Evolutionary conservation across 164 flowering plant genomes (phyloP).

Genomic region (Annona squamosa): DNA sequence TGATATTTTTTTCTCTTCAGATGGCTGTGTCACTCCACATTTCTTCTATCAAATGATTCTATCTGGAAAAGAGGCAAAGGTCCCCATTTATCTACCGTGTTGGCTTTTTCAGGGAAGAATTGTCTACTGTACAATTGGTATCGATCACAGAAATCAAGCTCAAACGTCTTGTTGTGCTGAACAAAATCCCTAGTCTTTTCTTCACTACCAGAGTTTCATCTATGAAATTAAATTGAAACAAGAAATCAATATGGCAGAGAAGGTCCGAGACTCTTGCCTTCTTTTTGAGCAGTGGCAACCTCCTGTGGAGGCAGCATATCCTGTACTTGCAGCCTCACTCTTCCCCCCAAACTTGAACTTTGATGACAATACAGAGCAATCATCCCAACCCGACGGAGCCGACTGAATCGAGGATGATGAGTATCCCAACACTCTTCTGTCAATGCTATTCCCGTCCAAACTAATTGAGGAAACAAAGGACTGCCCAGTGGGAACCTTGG

Average conservation of each 20-base stretch:
- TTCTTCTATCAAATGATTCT: neutral
- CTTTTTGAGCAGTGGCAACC: slow-evolving; percentile 33
- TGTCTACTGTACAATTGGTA: neutral
- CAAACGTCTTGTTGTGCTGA: neutral
- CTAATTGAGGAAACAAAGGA: slow-evolving; percentile 9
- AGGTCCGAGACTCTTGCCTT: slow-evolving; percentile 15
- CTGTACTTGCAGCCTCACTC: slow-evolving; percentile 12
- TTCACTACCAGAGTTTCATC: neutral
- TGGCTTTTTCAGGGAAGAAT: neutral
- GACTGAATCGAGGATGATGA: slow-evolving; percentile 6
- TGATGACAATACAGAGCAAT: slow-evolving; percentile 8
- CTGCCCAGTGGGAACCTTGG: slow-evolving; percentile 2
- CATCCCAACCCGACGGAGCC: neutral
- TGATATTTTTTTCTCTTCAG: neutral
- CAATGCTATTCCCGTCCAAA: slow-evolving; percentile 11
- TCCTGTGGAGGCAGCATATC: slow-evolving; percentile 18
- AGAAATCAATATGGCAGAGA: neutral
- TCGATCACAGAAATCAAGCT: neutral
- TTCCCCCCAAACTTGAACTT: slow-evolving; percentile 10
- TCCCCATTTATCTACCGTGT: neutral
- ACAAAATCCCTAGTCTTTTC: neutral
- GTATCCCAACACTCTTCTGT: slow-evolving; percentile 6
- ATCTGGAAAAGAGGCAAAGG: neutral
- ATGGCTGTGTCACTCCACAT: neutral
- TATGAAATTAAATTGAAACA: neutral